These are phyloP conservation scores for Nakataea oryzae DNA, from an alignment of 2,329 filamentous ascomycete species.

Conservation along the genomic window DNA sequence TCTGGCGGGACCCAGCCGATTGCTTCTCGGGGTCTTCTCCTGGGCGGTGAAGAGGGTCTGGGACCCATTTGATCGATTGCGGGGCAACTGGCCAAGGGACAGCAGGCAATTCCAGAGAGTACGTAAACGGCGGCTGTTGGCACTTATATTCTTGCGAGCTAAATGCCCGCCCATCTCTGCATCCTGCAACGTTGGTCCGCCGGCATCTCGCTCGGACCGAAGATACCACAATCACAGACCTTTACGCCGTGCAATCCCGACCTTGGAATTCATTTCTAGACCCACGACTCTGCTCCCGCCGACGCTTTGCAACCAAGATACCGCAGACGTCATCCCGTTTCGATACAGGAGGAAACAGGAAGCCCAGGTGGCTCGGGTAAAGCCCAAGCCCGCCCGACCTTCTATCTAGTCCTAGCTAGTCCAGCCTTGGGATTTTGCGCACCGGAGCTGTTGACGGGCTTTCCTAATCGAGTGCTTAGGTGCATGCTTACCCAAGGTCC, in stretches of 20 bases:
- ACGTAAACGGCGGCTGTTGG: background rate
- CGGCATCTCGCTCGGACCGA: background rate
- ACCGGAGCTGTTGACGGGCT: background rate
- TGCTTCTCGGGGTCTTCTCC: too few relatives aligned
- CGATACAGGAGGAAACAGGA: background rate
- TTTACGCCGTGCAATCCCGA: background rate
- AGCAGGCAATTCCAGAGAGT: too few relatives aligned
- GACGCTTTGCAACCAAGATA: background rate
- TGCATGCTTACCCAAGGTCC: too few relatives aligned
- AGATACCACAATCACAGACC: background rate
- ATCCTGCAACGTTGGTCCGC: background rate
- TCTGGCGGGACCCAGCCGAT: too few relatives aligned
- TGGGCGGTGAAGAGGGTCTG: background rate
- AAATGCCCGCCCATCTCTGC: background rate
- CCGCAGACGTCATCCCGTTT: background rate
- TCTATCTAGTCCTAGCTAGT: too few relatives aligned
- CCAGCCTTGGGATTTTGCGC: too few relatives aligned
- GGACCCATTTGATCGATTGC: background rate
- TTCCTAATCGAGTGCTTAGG: background rate
- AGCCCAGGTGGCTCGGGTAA: background rate
- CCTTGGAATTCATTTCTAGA: background rate
- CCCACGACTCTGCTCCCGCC: too few relatives aligned
- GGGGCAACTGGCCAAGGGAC: background rate
- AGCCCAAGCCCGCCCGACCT: background rate
- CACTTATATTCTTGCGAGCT: background rate